phyloP scores from a whole-genome alignment of 768 basidiomycete species.

The Mycena rebaudengoi region DNA sequence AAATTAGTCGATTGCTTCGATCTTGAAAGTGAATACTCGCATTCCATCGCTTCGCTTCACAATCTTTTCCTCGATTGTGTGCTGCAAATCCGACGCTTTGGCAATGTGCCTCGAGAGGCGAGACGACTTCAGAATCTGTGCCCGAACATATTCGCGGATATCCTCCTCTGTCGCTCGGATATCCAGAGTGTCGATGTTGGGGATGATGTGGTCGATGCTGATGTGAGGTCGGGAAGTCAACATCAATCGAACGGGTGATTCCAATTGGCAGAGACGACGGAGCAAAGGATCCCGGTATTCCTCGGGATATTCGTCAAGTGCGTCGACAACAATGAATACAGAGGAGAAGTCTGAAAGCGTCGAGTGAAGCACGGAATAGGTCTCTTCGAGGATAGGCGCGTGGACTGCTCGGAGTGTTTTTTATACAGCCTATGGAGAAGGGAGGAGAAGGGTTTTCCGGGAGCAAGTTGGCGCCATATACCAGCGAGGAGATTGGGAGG shows the following conservation, averaged over 20 bases:
- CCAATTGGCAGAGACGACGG: not conserved
- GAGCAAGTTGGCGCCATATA: not conserved
- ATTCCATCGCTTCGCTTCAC: conserved; percentile 6
- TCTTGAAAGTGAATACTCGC: not conserved
- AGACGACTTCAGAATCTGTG: not conserved
- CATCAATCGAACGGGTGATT: not conserved
- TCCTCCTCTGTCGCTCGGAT: not conserved
- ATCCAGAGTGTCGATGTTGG: not conserved
- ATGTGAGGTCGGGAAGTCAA: conserved; percentile 3
- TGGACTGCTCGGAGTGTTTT: not conserved
- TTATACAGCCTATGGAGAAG: not conserved
- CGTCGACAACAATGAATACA: conserved; percentile 3
- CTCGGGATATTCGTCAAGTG: not conserved
- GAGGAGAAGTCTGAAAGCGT: not conserved
- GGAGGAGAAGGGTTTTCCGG: not conserved
- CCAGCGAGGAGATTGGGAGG: not conserved
- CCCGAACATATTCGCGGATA: not conserved
- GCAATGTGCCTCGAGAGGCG: not conserved
- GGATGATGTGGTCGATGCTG: not conserved
- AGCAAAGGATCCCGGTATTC: not conserved
- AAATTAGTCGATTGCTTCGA: not conserved
- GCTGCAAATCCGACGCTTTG: not conserved
- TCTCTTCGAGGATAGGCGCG: not conserved
- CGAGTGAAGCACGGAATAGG: not conserved
- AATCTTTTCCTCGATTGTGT: not conserved